phyloP scores from a whole-genome alignment of 2,329 filamentous ascomycete genomes.

The Graphilbum fragrans region DNA sequence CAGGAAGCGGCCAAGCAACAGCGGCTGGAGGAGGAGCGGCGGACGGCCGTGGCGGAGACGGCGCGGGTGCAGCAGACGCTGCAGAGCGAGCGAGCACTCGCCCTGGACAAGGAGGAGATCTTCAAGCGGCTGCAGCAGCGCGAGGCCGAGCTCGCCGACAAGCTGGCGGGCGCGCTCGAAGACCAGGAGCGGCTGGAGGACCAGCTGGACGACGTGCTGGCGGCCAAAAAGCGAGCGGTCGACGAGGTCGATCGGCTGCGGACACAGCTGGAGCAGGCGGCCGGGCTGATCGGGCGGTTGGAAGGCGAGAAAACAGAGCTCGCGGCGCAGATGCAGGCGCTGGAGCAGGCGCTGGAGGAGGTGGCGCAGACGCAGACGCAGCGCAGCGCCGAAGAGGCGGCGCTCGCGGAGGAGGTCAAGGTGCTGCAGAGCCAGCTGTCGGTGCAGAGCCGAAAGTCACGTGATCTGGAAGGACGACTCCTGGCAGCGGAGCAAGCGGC shows the following conservation, averaged over 20 bases:
- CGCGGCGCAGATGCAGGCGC: constrained; percentile 49
- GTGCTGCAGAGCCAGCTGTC: constrained; percentile 84
- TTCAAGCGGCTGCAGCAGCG: constrained; percentile 89
- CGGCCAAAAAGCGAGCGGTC: constrained; percentile 80
- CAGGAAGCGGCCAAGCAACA: constrained; percentile 63
- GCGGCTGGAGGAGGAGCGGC: constrained; percentile 79
- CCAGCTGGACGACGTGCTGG: constrained; percentile 78
- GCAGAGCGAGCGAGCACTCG: constrained; percentile 90
- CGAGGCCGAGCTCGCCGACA: constrained; percentile 87
- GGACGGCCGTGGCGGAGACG: constrained; percentile 77
- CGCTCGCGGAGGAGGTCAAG: constrained; percentile 70
- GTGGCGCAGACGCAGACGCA: constrained; percentile 60
- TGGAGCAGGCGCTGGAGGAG: constrained; percentile 61
- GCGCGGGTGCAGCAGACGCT: constrained; percentile 84
- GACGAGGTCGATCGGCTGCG: constrained; percentile 70
- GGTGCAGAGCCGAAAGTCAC: constrained; percentile 79
- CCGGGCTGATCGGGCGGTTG: constrained; percentile 69
- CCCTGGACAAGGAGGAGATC: constrained; percentile 96
- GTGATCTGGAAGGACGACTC: constrained; percentile 75
- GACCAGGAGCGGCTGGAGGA: constrained; percentile 93
- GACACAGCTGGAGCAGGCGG: constrained; percentile 81
- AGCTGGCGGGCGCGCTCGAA: constrained; percentile 79
- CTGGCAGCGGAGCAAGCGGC: constrained; percentile 79
- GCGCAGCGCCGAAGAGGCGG: constrained; percentile 63
- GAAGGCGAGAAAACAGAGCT: constrained; percentile 78